phyloP scores from a whole-genome alignment of 2,329 filamentous ascomycete genomes.

The Coniochaeta sp. region DNA sequence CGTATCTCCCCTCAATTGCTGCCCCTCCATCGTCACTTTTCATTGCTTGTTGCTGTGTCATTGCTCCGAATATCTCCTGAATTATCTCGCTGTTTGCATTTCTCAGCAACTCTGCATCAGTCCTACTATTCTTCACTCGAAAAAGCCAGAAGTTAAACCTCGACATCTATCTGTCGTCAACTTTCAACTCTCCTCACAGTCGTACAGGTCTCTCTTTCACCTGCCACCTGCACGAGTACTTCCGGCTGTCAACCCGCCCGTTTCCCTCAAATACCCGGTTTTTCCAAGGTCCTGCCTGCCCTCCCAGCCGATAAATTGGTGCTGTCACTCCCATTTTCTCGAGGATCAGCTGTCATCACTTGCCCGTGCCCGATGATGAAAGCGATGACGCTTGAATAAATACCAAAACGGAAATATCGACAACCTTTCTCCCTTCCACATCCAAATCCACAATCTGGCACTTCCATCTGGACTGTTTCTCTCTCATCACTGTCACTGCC shows the following conservation, averaged over 20 bases:
- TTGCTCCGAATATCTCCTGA: too few relatives aligned
- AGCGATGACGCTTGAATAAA: slow-evolving; percentile 16
- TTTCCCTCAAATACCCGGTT: neutral
- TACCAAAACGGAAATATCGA: slow-evolving; percentile 4
- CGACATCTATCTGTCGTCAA: too few relatives aligned
- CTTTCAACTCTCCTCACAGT: too few relatives aligned
- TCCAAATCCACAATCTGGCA: too few relatives aligned
- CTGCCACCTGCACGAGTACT: neutral
- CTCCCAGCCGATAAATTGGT: neutral
- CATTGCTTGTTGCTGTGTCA: neutral
- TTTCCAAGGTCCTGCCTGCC: neutral
- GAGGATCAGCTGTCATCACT: slow-evolving; percentile 1
- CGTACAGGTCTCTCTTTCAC: too few relatives aligned
- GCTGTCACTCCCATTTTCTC: neutral
- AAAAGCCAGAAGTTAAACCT: too few relatives aligned
- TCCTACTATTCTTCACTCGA: too few relatives aligned
- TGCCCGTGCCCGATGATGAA: slow-evolving; percentile 14
- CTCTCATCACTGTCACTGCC: neutral
- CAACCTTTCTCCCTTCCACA: too few relatives aligned
- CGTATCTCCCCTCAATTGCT: neutral
- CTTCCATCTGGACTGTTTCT: too few relatives aligned
- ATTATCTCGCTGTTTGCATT: too few relatives aligned
- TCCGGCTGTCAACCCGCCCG: neutral
- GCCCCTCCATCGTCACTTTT: neutral
- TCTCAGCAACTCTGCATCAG: too few relatives aligned